Conservation (phyloP, 768 basidiomycete genomes). For the Ramaria sp. region DNA sequence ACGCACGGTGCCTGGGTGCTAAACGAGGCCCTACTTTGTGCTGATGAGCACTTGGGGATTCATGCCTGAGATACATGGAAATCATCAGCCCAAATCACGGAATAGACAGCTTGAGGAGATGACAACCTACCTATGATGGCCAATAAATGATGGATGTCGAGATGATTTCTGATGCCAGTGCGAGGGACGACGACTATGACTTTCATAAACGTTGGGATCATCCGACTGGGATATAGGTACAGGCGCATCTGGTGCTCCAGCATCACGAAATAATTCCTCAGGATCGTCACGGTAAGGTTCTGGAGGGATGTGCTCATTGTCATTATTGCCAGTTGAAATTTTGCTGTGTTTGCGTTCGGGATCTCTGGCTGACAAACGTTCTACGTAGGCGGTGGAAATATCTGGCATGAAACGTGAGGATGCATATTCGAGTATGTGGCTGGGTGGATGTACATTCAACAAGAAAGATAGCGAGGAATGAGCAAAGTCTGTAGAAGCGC, state of each 20-base stretch:
- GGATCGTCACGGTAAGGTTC: constrained; percentile 9
- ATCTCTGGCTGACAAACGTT: constrained; percentile 42
- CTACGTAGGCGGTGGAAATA: constrained; percentile 64
- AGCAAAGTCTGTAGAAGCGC: constrained; percentile 35
- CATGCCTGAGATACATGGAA: neutral
- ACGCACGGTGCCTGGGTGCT: neutral
- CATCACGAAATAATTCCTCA: neutral
- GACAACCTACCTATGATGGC: constrained; percentile 4
- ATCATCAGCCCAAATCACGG: neutral
- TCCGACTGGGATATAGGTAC: neutral
- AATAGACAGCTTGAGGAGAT: neutral
- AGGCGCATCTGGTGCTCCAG: neutral
- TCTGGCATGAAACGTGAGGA: constrained; percentile 28
- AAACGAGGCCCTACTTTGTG: constrained; percentile 6
- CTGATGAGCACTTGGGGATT: neutral
- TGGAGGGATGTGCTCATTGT: neutral
- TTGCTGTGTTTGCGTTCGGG: constrained; percentile 12
- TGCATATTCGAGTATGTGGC: neutral
- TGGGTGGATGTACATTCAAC: constrained; percentile 55
- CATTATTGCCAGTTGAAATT: neutral
- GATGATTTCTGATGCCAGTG: too few relatives aligned
- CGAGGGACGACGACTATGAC: too few relatives aligned
- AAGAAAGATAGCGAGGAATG: constrained; percentile 62
- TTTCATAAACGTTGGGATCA: neutral
- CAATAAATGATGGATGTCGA: neutral